phyloP scores from a whole-genome alignment of 2,329 filamentous ascomycete species.

The Ampelomyces quisqualis region DNA sequence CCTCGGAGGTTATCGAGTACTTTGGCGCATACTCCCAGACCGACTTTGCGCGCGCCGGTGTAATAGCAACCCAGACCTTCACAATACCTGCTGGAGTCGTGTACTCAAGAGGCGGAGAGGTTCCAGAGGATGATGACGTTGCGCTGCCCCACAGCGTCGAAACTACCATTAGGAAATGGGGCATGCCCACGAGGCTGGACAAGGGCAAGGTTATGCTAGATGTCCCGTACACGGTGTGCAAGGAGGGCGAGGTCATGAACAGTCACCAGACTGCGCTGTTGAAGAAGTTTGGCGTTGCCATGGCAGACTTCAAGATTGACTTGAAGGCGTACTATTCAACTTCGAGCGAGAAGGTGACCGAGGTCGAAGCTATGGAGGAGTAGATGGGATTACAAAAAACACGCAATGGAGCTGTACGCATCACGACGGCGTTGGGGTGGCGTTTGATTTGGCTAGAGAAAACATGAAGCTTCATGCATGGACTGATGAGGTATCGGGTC shows the following conservation, averaged over 20 bases:
- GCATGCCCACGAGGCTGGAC: slow-evolving; percentile 83
- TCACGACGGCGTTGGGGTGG: slow-evolving; percentile 28
- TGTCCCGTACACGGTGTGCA: slow-evolving; percentile 73
- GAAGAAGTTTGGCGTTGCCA: slow-evolving; percentile 88
- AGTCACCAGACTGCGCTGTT: slow-evolving; percentile 88
- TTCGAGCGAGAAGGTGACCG: slow-evolving; percentile 48
- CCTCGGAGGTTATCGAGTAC: slow-evolving; percentile 67
- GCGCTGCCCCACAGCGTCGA: slow-evolving; percentile 85
- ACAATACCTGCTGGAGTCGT: slow-evolving; percentile 81
- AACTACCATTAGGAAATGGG: slow-evolving; percentile 83
- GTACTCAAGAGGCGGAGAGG: slow-evolving; percentile 74
- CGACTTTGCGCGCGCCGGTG: slow-evolving; percentile 90
- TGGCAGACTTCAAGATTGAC: slow-evolving; percentile 85
- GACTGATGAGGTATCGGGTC: slow-evolving; percentile 9
- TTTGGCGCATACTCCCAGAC: slow-evolving; percentile 71
- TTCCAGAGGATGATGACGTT: slow-evolving; percentile 78
- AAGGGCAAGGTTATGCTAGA: slow-evolving; percentile 84
- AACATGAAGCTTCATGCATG: slow-evolving; percentile 17
- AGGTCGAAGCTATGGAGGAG: slow-evolving; percentile 53
- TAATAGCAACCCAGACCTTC: slow-evolving; percentile 71
- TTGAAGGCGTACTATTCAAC: slow-evolving; percentile 63
- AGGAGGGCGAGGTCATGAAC: slow-evolving; percentile 80
- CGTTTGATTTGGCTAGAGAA: slow-evolving; percentile 21
- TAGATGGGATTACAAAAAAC: slow-evolving; percentile 18
- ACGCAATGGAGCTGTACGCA: slow-evolving; percentile 13